phyloP scores from a whole-genome alignment of 768 basidiomycete genomes.

The Amanita thiersii region DNA sequence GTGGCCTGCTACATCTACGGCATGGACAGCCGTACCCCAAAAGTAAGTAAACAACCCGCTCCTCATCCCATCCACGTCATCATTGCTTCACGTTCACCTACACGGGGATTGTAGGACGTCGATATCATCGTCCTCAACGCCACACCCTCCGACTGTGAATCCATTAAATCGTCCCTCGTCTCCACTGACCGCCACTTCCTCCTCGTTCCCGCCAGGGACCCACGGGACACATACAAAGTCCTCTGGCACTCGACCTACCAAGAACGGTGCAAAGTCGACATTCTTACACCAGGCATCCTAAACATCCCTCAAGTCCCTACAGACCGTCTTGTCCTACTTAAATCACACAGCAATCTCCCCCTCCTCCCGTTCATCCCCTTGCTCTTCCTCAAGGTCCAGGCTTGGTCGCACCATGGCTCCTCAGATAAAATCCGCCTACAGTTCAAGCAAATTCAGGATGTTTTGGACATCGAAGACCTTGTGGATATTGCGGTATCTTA shows the following conservation, averaged over 20 bases:
- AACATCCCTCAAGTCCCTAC: conserved; percentile 25
- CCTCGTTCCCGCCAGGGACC: conserved; percentile 28
- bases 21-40: no score
- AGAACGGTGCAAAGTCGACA: conserved; percentile 25
- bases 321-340: neutral
- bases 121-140: conserved; percentile 36
- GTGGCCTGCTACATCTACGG: no score
- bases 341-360: conserved; percentile 17
- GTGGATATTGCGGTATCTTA: neutral
- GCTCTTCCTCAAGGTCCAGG: conserved; percentile 31
- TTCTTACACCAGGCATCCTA: conserved; percentile 25
- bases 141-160: conserved; percentile 19
- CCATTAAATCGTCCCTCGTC: conserved; percentile 30
- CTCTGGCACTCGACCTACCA: conserved; percentile 26
- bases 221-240: conserved; percentile 29
- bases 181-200: conserved; percentile 24
- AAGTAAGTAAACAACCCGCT: no score
- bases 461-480: neutral
- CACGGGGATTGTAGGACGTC: conserved; percentile 29
- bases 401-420: conserved; percentile 30
- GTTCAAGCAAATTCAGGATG: conserved; percentile 17
- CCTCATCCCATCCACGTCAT: no score
- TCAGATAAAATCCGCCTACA: conserved; percentile 22
- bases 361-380: conserved; percentile 28
- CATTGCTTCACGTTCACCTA: no score